Evolutionary conservation across 129 eudicot species (phyloP).

Genomic region (Artemisia argyi): DNA sequence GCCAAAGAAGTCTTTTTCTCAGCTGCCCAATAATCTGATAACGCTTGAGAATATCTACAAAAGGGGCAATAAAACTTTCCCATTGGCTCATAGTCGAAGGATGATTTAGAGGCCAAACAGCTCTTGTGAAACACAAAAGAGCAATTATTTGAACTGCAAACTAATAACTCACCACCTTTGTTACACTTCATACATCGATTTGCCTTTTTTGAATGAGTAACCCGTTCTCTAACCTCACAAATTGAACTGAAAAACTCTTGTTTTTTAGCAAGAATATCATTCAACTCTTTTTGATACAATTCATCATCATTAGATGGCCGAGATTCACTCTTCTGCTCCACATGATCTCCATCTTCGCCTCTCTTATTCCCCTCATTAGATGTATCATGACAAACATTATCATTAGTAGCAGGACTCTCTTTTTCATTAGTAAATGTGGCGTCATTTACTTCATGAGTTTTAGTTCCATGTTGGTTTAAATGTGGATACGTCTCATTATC

Average conservation of each 20-base stretch:
- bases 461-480: constrained; percentile 11
- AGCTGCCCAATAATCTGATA: constrained; percentile 41
- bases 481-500: constrained; percentile 22
- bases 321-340: neutral
- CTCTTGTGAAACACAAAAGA: constrained; percentile 56
- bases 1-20: constrained; percentile 44
- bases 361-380: neutral
- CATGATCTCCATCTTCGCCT: neutral
- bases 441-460: constrained; percentile 12
- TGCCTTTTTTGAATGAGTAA: constrained; percentile 27
- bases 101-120: constrained; percentile 43
- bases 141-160: constrained; percentile 54
- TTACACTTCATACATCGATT: constrained; percentile 57
- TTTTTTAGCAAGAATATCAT: constrained; percentile 34
- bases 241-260: constrained; percentile 42
- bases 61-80: constrained; percentile 70
- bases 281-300: neutral
- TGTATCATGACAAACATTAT: constrained; percentile 10
- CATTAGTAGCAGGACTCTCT: constrained; percentile 18
- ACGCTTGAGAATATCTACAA: constrained; percentile 60
- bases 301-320: constrained; percentile 1
- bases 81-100: constrained; percentile 29
- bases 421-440: constrained; percentile 6
- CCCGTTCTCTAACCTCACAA: constrained; percentile 33
- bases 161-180: constrained; percentile 45